Evolutionary conservation across 1,139 yeast genomes (phyloP).

Genomic region (Saccharomyces uvarum): DNA sequence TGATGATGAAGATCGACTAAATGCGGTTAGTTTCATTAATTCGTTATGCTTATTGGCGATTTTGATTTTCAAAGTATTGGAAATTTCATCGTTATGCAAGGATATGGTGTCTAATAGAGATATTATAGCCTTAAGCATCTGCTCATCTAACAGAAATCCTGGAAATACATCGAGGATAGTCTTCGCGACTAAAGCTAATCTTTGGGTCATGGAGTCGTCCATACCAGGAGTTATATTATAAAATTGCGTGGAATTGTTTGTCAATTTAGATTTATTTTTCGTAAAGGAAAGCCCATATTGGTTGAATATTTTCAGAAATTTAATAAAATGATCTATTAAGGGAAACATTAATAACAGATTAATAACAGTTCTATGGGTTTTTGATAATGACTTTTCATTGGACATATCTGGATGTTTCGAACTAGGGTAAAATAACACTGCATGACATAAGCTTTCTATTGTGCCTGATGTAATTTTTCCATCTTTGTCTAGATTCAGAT

Average conservation of each 20-base stretch:
- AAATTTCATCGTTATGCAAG: conserved; percentile 40
- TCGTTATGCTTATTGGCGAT: conserved; percentile 38
- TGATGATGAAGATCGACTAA: conserved; percentile 9
- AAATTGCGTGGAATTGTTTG: conserved; percentile 17
- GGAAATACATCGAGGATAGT: conserved; percentile 42
- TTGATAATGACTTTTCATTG: conserved; percentile 24
- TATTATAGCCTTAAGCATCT: conserved; percentile 39
- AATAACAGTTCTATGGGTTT: conserved; percentile 27
- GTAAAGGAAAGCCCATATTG: conserved; percentile 38
- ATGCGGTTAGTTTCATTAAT: conserved; percentile 34
- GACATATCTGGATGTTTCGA: conserved; percentile 28
- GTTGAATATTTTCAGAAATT: conserved; percentile 43
- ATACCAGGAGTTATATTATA: conserved; percentile 28
- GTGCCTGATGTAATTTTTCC: conserved; percentile 45
- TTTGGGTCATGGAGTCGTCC: conserved; percentile 36
- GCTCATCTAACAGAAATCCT: conserved; percentile 48
- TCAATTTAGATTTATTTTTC: conserved; percentile 21
- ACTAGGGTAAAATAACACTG: conserved; percentile 43
- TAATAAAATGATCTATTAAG: conserved; percentile 51
- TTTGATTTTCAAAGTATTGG: conserved; percentile 38
- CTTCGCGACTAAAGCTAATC: conserved; percentile 42
- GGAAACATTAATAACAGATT: conserved; percentile 57
- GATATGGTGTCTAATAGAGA: conserved; percentile 40
- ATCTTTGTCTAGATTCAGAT: conserved; percentile 46
- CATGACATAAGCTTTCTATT: conserved; percentile 67